Evolutionary conservation across 305 asterid genomes (phyloP).

Genomic region (Nicotiana rustica): DNA sequence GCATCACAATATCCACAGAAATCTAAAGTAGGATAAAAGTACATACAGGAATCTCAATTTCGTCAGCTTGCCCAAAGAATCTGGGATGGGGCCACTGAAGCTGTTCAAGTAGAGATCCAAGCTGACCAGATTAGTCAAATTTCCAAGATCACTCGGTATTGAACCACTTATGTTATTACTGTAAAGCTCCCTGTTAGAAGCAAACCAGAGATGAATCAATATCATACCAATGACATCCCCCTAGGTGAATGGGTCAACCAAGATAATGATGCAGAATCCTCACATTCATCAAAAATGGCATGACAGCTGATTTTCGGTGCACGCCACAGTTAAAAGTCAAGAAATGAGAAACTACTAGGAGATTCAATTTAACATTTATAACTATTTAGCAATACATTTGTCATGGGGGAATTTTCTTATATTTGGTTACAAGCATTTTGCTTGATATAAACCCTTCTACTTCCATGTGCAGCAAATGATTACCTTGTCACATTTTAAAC

Average conservation of each 20-base stretch:
- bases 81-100: slow-evolving; percentile 87
- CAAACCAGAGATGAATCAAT: not conserved
- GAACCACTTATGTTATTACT: slow-evolving; percentile 90
- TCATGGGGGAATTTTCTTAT: not conserved
- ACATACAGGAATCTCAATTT: slow-evolving; percentile 93
- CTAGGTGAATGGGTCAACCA: not conserved
- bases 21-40: slow-evolving; percentile 38
- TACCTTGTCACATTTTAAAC: not conserved
- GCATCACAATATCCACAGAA: slow-evolving; percentile 20
- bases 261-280: not conserved
- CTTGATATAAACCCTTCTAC: not conserved
- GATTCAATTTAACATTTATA: not conserved
- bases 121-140: slow-evolving; percentile 96
- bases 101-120: slow-evolving; percentile 92
- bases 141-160: slow-evolving; percentile 86
- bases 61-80: slow-evolving; percentile 80
- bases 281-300: slow-evolving; percentile 11
- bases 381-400: not conserved
- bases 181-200: slow-evolving; percentile 78
- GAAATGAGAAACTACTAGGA: not conserved
- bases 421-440: not conserved
- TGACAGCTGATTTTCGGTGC: not conserved
- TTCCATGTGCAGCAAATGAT: not conserved
- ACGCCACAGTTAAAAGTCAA: slow-evolving; percentile 12
- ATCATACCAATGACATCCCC: slow-evolving; percentile 12